phyloP scores from a whole-genome alignment of 768 basidiomycete species.

The Lactarius sanguifluus region DNA sequence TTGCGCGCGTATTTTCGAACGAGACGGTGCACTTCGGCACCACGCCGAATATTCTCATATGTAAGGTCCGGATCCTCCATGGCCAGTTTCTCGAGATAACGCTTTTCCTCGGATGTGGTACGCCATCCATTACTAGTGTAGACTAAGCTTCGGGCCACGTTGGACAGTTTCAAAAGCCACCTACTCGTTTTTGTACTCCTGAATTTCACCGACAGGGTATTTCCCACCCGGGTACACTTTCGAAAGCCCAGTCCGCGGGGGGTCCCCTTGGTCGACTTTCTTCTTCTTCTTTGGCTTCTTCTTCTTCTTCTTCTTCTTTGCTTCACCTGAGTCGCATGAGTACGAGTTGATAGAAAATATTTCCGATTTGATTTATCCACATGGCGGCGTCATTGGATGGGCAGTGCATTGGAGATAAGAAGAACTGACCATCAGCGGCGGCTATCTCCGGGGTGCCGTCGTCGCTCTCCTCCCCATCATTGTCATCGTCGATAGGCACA shows the following conservation, averaged over 20 bases:
- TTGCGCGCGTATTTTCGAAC: slow-evolving; percentile 82
- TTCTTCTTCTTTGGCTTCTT: slow-evolving; percentile 88
- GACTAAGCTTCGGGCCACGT: background rate
- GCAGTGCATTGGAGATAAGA: background rate
- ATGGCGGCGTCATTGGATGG: background rate
- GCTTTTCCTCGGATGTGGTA: slow-evolving; percentile 87
- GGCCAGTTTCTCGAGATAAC: slow-evolving; percentile 72
- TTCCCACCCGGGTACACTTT: slow-evolving; percentile 85
- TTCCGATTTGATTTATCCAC: background rate
- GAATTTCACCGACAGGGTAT: slow-evolving; percentile 90
- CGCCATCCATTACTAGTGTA: slow-evolving; percentile 78
- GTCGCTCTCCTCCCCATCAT: slow-evolving; percentile 37
- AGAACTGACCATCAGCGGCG: slow-evolving; percentile 37
- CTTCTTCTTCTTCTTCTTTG: slow-evolving; percentile 89
- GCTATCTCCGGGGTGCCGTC: slow-evolving; percentile 35
- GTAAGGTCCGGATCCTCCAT: slow-evolving; percentile 81
- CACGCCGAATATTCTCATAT: slow-evolving; percentile 87
- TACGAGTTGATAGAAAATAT: background rate
- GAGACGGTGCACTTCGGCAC: slow-evolving; percentile 94
- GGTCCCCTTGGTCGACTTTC: slow-evolving; percentile 80
- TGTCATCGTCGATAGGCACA: slow-evolving; percentile 26
- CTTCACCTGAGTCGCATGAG: slow-evolving; percentile 41
- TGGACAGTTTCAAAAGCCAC: slow-evolving; percentile 36
- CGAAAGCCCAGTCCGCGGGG: slow-evolving; percentile 84
- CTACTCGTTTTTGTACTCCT: slow-evolving; percentile 90